A percentile compares a stretch with the other conserved stretches of the same genome.
These are phyloP conservation scores for Epichloe hybrida DNA, from an alignment of 2,329 filamentous ascomycete genomes.

Conservation along the genomic window DNA sequence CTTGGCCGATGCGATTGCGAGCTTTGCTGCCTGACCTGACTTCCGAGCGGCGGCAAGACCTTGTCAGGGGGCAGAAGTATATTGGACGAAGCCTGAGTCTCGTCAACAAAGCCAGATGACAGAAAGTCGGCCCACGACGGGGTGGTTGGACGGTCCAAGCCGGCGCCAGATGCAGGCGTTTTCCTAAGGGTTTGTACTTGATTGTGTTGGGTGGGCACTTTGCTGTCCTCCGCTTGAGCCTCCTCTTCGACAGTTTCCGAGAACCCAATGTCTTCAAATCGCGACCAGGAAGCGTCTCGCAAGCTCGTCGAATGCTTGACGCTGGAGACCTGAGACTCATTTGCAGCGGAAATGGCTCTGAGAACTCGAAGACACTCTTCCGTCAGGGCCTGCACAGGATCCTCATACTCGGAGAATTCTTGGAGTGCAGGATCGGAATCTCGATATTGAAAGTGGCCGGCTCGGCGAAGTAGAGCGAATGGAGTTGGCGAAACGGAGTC, in stretches of 20 bases:
- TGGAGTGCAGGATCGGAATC: conserved; percentile 77
- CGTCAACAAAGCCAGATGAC: conserved; percentile 80
- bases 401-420: conserved; percentile 76
- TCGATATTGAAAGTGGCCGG: conserved; percentile 90
- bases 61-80: conserved; percentile 90
- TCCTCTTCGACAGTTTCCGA: conserved; percentile 60
- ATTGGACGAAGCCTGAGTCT: conserved; percentile 49
- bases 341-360: conserved; percentile 73
- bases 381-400: conserved; percentile 75
- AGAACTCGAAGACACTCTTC: conserved; percentile 90
- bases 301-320: conserved; percentile 59
- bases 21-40: conserved; percentile 59
- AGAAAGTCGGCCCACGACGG: conserved; percentile 98
- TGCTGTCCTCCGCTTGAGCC: conserved; percentile 38
- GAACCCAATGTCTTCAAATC: conserved; percentile 92
- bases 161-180: conserved; percentile 54
- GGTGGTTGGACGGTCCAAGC: conserved; percentile 72
- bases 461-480: conserved; percentile 76
- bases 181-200: conserved; percentile 40
- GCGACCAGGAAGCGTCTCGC: conserved; percentile 85
- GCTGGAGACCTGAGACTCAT: conserved; percentile 66
- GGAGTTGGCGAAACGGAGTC: conserved; percentile 89
- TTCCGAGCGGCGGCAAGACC: conserved; percentile 71
- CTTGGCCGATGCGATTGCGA: conserved; percentile 72
- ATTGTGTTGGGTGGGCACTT: conserved; percentile 34